phyloP scores from a whole-genome alignment of 257 asterid species.

The Craterostigma plantagineum region DNA sequence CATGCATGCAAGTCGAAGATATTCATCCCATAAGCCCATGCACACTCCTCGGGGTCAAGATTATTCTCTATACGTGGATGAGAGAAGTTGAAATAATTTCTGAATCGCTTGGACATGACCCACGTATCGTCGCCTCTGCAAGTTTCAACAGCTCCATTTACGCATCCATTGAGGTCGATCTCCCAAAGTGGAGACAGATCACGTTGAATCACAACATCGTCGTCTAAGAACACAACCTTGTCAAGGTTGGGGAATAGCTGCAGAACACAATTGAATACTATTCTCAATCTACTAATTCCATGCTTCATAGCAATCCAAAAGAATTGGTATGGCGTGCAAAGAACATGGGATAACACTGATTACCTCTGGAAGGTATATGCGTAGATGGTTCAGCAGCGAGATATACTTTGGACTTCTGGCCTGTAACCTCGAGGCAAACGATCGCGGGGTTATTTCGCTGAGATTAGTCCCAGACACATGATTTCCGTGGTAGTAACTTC shows the following conservation, averaged over 20 bases:
- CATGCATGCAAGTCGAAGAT: slow-evolving; percentile 71
- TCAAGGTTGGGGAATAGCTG: slow-evolving; percentile 89
- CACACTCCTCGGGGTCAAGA: slow-evolving; percentile 83
- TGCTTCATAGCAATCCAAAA: slow-evolving; percentile 9
- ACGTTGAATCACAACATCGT: slow-evolving; percentile 74
- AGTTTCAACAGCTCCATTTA: slow-evolving; percentile 94
- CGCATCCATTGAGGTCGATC: slow-evolving; percentile 68
- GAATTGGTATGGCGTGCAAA: slow-evolving; percentile 4
- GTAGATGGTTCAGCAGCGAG: slow-evolving; percentile 91
- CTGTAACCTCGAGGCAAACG: slow-evolving; percentile 83
- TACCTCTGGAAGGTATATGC: slow-evolving; percentile 98
- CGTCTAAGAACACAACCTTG: slow-evolving; percentile 88
- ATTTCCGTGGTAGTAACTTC: slow-evolving; percentile 87
- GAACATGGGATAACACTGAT: not conserved
- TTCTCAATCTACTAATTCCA: not conserved
- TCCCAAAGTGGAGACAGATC: slow-evolving; percentile 83
- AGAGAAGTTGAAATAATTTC: slow-evolving; percentile 87
- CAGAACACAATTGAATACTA: slow-evolving; percentile 14
- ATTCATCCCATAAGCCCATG: slow-evolving; percentile 99
- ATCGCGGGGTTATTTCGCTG: slow-evolving; percentile 62
- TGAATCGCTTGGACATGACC: slow-evolving; percentile 91
- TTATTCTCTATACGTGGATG: slow-evolving; percentile 65
- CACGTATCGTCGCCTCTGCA: slow-evolving; percentile 84
- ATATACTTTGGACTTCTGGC: slow-evolving; percentile 87
- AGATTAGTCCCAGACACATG: slow-evolving; percentile 67